Percentiles rank a stretch among this genome's conserved stretches.
These are phyloP conservation scores for Ophiorrhiza pumila DNA, from an alignment of 257 asterid species.

Conservation along the genomic window DNA sequence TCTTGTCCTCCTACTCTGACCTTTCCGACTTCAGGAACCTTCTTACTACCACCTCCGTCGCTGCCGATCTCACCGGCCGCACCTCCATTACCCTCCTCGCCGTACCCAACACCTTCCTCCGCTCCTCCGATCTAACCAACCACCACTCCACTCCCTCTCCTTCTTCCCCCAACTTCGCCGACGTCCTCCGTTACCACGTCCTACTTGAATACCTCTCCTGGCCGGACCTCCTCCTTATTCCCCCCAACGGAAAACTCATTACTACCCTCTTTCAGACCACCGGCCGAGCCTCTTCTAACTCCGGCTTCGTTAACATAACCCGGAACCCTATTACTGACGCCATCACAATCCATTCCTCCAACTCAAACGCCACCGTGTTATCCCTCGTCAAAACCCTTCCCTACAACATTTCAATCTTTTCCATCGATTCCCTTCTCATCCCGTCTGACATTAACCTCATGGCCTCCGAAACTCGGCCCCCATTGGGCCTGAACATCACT, in stretches of 20 bases:
- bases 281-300: slow-evolving; percentile 56
- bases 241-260: slow-evolving; percentile 54
- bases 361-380: slow-evolving; percentile 68
- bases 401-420: slow-evolving; percentile 49
- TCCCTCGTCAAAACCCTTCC: slow-evolving; percentile 51
- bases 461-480: slow-evolving; percentile 85
- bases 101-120: slow-evolving; percentile 63
- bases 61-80: slow-evolving; percentile 58
- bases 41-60: slow-evolving; percentile 61
- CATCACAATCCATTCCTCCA: slow-evolving; percentile 49
- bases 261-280: slow-evolving; percentile 74
- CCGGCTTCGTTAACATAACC: slow-evolving; percentile 69
- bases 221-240: slow-evolving; percentile 57
- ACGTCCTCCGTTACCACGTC: slow-evolving; percentile 79
- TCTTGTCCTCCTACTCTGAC: slow-evolving; percentile 52
- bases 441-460: slow-evolving; percentile 62
- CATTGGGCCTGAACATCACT: slow-evolving; percentile 74
- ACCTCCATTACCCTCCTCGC: slow-evolving; percentile 59
- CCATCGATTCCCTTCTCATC: slow-evolving; percentile 45
- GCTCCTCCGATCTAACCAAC: slow-evolving; percentile 30
- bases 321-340: slow-evolving; percentile 33
- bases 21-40: slow-evolving; percentile 61
- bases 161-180: slow-evolving; percentile 49
- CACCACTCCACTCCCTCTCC: slow-evolving; percentile 26
- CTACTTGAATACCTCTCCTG: slow-evolving; percentile 64